Evolutionary conservation across 192 early-diverging fungal genomes (phyloP).

Genomic region (Geosiphon pyriformis): DNA sequence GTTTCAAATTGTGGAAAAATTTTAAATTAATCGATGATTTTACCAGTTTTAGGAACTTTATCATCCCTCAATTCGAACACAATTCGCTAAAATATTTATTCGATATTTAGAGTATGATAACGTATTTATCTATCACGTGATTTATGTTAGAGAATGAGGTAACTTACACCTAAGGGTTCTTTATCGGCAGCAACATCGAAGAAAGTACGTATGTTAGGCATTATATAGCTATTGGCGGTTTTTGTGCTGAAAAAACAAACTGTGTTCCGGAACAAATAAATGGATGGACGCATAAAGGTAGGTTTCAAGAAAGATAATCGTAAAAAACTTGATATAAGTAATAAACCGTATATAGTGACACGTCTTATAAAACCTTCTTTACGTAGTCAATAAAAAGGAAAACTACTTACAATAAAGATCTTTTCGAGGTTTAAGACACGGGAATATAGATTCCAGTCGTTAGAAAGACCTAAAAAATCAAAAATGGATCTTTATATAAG

Average conservation of each 20-base stretch:
- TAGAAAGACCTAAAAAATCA: too few relatives aligned
- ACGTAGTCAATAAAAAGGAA: too few relatives aligned
- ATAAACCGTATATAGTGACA: too few relatives aligned
- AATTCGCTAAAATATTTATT: slow-evolving; percentile 36
- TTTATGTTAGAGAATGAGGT: not conserved
- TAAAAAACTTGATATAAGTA: too few relatives aligned
- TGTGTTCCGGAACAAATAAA: not conserved
- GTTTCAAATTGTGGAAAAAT: slow-evolving; percentile 27
- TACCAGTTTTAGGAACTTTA: slow-evolving; percentile 57
- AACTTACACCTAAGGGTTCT: slow-evolving; percentile 41
- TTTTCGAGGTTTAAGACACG: too few relatives aligned
- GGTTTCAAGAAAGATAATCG: too few relatives aligned
- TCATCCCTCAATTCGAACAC: slow-evolving; percentile 63
- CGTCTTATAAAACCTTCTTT: too few relatives aligned
- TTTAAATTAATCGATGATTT: not conserved
- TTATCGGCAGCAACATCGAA: slow-evolving; percentile 37
- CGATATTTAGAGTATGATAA: not conserved
- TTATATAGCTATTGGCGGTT: not conserved
- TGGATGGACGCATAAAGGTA: not conserved
- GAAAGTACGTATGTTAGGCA: not conserved
- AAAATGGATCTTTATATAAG: too few relatives aligned
- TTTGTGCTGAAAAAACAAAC: not conserved
- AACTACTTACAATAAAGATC: too few relatives aligned
- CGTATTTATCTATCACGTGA: not conserved
- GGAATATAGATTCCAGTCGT: too few relatives aligned